Evolutionary conservation across 2,329 filamentous ascomycete species (phyloP).

Genomic region (Hymenoscyphus salicellus): DNA sequence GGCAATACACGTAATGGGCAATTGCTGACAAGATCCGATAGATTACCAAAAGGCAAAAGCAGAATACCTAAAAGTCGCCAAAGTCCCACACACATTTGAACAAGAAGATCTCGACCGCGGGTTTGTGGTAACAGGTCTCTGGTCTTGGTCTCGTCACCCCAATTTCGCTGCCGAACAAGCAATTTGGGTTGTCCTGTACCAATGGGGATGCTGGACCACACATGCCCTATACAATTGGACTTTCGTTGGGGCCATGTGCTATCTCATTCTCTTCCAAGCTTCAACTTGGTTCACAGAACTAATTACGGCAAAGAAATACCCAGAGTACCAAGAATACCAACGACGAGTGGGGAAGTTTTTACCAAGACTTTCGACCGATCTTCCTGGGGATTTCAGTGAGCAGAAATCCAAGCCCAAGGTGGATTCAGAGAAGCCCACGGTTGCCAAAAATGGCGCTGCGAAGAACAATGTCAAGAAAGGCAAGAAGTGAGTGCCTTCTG

Average conservation of each 20-base stretch:
- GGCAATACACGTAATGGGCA: neutral
- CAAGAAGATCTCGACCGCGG: conserved; percentile 83
- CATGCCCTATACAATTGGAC: conserved; percentile 76
- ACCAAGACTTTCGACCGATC: conserved; percentile 45
- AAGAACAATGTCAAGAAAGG: neutral
- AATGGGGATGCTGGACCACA: conserved; percentile 78
- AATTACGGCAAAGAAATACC: conserved; percentile 78
- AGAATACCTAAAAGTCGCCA: conserved; percentile 68
- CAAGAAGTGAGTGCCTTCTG: neutral
- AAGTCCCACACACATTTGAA: conserved; percentile 62
- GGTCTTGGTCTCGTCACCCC: conserved; percentile 84
- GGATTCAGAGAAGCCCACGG: conserved; percentile 14
- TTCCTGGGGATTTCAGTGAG: conserved; percentile 32
- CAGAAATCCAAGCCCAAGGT: conserved; percentile 25
- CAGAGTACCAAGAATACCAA: conserved; percentile 84
- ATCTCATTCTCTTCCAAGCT: conserved; percentile 80
- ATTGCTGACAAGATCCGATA: conserved; percentile 33
- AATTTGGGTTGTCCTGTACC: conserved; percentile 84
- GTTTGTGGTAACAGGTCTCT: conserved; percentile 81
- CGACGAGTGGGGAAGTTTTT: conserved; percentile 78
- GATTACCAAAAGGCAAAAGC: conserved; percentile 80
- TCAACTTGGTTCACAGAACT: conserved; percentile 85
- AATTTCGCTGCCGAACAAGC: conserved; percentile 93
- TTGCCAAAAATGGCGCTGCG: neutral
- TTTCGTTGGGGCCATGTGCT: conserved; percentile 62